A percentile compares a stretch with the other conserved stretches of the same genome.
Evolutionary conservation across 2,329 filamentous ascomycete genomes (phyloP).

Genomic region (Sporothrix luriei): DNA sequence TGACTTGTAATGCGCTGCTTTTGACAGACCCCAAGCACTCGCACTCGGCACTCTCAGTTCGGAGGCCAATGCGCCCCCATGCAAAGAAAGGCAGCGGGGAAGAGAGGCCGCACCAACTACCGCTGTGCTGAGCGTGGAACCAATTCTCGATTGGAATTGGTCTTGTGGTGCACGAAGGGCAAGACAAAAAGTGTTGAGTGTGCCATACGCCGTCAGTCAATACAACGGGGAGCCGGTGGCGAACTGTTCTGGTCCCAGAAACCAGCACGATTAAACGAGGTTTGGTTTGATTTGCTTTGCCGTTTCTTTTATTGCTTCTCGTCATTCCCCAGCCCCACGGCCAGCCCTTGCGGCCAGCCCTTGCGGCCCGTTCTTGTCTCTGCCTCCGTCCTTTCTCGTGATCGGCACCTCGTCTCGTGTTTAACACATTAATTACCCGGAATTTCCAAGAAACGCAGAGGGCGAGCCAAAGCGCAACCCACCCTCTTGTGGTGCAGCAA

Average conservation of each 20-base stretch:
- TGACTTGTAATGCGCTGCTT: background rate
- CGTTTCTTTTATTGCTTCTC: slow-evolving; percentile 11
- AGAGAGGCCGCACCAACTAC: slow-evolving; percentile 8
- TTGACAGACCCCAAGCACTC: background rate
- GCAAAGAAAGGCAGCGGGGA: background rate
- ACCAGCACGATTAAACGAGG: slow-evolving; percentile 26
- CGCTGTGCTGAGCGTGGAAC: slow-evolving; percentile 2
- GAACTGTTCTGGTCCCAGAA: slow-evolving; percentile 7
- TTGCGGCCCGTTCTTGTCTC: background rate
- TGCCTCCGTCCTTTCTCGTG: slow-evolving; percentile 4
- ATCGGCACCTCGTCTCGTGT: slow-evolving; percentile 25
- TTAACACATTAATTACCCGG: slow-evolving; percentile 28
- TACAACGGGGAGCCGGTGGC: slow-evolving; percentile 14
- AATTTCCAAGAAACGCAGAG: slow-evolving; percentile 21
- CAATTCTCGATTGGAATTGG: slow-evolving; percentile 17
- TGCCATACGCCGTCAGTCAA: too few relatives aligned
- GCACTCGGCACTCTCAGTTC: background rate
- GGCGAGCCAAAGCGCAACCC: slow-evolving; percentile 7
- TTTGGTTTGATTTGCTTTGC: slow-evolving; percentile 25
- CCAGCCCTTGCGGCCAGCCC: background rate
- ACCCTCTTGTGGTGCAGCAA: slow-evolving; percentile 12
- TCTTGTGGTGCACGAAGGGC: background rate
- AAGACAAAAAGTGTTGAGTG: background rate
- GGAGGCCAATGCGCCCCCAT: background rate
- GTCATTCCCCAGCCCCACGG: slow-evolving; percentile 12